phyloP scores from a whole-genome alignment of 768 basidiomycete species.

The Macrolepiota dolichaula region DNA sequence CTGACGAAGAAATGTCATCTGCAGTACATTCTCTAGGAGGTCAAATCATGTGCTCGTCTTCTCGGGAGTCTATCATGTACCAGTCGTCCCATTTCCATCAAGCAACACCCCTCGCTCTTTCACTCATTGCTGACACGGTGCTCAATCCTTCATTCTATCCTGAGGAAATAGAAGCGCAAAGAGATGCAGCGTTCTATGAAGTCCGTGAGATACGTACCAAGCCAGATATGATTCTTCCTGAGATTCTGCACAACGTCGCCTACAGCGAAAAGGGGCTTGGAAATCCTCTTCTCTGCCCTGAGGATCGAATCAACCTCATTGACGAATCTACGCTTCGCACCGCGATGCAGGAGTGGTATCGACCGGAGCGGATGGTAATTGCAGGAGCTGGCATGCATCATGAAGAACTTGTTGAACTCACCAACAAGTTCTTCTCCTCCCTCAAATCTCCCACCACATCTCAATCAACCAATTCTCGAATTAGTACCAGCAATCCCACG shows the following conservation, averaged over 20 bases:
- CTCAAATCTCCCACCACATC: slow-evolving; percentile 38
- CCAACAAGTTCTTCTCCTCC: slow-evolving; percentile 80
- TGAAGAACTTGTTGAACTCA: slow-evolving; percentile 81
- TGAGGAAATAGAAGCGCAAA: slow-evolving; percentile 81
- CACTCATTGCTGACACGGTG: slow-evolving; percentile 89
- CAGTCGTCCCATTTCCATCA: slow-evolving; percentile 93
- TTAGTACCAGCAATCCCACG: slow-evolving; percentile 25
- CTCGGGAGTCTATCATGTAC: slow-evolving; percentile 95
- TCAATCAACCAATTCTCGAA: slow-evolving; percentile 22
- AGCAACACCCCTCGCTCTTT: slow-evolving; percentile 76
- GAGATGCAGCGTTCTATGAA: slow-evolving; percentile 88
- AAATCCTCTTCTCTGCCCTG: slow-evolving; percentile 87
- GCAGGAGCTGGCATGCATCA: slow-evolving; percentile 93
- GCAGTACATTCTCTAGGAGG: slow-evolving; percentile 85
- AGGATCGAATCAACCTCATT: slow-evolving; percentile 72
- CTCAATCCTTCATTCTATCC: slow-evolving; percentile 69
- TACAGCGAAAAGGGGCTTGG: slow-evolving; percentile 77
- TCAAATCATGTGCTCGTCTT: slow-evolving; percentile 87
- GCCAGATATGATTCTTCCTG: slow-evolving; percentile 92
- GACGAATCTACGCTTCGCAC: slow-evolving; percentile 57
- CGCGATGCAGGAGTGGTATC: slow-evolving; percentile 79
- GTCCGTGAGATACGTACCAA: slow-evolving; percentile 83
- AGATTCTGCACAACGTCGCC: slow-evolving; percentile 84
- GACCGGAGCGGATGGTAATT: slow-evolving; percentile 92
- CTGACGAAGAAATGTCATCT: slow-evolving; percentile 73